Base-by-base conservation (phyloP, 345 rosid species). In the Capsella bursapastoris region DNA sequence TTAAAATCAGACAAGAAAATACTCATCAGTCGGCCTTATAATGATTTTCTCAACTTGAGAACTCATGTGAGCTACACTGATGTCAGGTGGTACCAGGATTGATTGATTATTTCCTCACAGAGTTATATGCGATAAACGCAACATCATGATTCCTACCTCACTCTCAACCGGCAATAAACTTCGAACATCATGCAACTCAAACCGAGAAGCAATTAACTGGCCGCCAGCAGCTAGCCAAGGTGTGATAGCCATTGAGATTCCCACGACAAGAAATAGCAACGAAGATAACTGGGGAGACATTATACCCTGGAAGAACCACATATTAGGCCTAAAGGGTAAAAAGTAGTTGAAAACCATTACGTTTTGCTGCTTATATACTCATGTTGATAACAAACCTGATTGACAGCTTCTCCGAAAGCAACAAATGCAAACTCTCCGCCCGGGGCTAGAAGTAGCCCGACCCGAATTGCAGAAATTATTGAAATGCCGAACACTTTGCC, bases 181-280 rank as follows among this genome's bases (percentile, higher is more conserved):
- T 70, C 98, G 80, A 74, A 94, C 98, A 78, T 94, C 98, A 53
- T 90, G 97, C 84, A 80, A 86, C 84, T 94, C 98, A 86, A 91
- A 94, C 22, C 96, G 93, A 57, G 98, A 91, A 65, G 98, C 98
- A 78, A 94, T 83, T 72, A 94, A 79, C 79, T 94, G 98, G 70
- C 98, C 97, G 63, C 98, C 98, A 83, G 98, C 97, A 78, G 98
- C 98, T 64, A 94, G 84, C 93, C 92, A 94, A 35, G 98, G 98
- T 34, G 98, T 94, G 64, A 94, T 62, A 77, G 98, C 98, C 98
- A 94, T 94, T 73, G 98, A 91, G 64, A 94, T 81, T 66, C 98
- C 98, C 81, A 94, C 98, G 59, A 91, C 88, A 81, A 94, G 98
- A 81, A 94, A 94, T 71, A 94, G 80, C 78, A 94, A 84, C 70